Evolutionary conservation across 768 basidiomycete genomes (phyloP), one percentile per base, ranked within the genome.

Genomic region (Psilocybe cubensis): DNA sequence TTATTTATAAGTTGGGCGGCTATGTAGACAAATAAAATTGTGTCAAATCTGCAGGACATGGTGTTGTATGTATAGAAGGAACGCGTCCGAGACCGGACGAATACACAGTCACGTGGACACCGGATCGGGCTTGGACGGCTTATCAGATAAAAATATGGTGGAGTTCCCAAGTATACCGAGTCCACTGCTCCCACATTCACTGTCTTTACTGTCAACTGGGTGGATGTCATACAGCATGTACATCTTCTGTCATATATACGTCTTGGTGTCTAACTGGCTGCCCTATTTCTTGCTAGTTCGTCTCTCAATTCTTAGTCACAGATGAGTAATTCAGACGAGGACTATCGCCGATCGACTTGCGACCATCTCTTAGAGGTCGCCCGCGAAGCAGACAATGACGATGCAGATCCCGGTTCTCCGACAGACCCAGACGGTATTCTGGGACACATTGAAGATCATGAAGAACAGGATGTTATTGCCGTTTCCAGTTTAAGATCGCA

Each of bases 371-470:
- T 59, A 38, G 45, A 54, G n/a, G 47, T 35, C 9, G 33, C 58
- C n/a, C 12, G 18, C 10, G 41, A 33, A 33, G 23, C 38, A 21
- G 57, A 52, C 41, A 62, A 63, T 40, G 55, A 59, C 29, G 68
- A 68, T 42, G 60, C 54, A 3, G 69, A 71, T 31, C 49, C 42
- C 27, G 52, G 55, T 29, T 61, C 64, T 33, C 62, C 66, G 17
- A 60, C 63, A 51, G 68, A 69, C 29, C 43, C 59, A 11, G 65
- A 63, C 47, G 67, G 63, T 33, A 52, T 71, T 23, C 57, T 67
- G 9, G 71, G 67, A 47, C 52, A 54, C 31, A 46, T 33, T 11
- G 54, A 51, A 6, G 61, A 44, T 12, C 24, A 14, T 20, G 52
- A 48, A 14, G 46, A 44, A n/a, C 14, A 46, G 3, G 29, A 48